Percentiles rank a stretch among this genome's conserved stretches.
These are phyloP conservation scores for Blumeriella jaapii DNA, from an alignment of 2,329 filamentous ascomycete genomes.

Conservation along the genomic window DNA sequence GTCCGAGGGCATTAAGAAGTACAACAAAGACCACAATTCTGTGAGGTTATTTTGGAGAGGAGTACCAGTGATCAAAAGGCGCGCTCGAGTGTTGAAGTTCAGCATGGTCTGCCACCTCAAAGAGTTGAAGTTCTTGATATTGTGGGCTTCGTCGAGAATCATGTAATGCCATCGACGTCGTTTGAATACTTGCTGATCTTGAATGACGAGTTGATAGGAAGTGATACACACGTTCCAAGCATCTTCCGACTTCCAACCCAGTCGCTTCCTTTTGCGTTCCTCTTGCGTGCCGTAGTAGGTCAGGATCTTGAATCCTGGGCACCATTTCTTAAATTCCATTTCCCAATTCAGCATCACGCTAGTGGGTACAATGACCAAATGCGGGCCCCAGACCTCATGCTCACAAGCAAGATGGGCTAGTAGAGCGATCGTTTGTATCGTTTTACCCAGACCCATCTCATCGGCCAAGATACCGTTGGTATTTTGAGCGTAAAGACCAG, in stretches of 20 bases:
- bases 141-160: constrained; percentile 95
- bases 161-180: constrained; percentile 93
- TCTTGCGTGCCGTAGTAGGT: constrained; percentile 94
- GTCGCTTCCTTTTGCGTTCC: constrained; percentile 80
- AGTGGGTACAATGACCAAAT: constrained; percentile 90
- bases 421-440: constrained; percentile 92
- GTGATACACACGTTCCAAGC: constrained; percentile 97
- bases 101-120: constrained; percentile 93
- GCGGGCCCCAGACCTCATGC: constrained; percentile 88
- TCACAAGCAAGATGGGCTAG: constrained; percentile 85
- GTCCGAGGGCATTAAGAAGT: constrained; percentile 89
- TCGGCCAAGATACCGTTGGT: constrained; percentile 96
- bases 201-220: constrained; percentile 89
- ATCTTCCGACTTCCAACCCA: constrained; percentile 87
- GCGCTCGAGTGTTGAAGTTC: constrained; percentile 80
- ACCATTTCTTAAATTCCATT: constrained; percentile 99
- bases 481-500: constrained; percentile 78
- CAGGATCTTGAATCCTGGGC: constrained; percentile 93
- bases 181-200: constrained; percentile 90
- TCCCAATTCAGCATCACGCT: constrained; percentile 99
- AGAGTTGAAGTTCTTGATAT: constrained; percentile 99
- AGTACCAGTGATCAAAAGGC: constrained; percentile 83
- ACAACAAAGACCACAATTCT: constrained; percentile 91
- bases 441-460: constrained; percentile 97
- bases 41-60: constrained; percentile 95